Conservation (phyloP, 768 basidiomycete genomes). For the Suillus subalutaceus region DNA sequence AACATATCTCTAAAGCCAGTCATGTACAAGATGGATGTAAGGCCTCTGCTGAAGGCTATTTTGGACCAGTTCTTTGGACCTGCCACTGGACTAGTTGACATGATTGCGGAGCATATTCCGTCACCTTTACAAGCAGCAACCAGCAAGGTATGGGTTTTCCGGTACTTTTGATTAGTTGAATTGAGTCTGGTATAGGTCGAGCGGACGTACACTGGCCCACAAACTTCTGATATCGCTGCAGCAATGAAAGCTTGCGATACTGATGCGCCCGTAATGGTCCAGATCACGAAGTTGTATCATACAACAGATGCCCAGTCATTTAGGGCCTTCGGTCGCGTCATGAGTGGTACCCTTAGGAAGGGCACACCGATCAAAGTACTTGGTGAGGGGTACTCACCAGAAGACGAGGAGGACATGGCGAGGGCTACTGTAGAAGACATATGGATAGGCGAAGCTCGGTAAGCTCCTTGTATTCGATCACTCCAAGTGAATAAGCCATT, state of each 20-base stretch:
- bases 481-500: constrained; percentile 1
- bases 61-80: constrained; percentile 96
- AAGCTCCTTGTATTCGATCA: constrained; percentile 21
- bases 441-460: constrained; percentile 93
- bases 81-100: constrained; percentile 86
- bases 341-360: constrained; percentile 87
- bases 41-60: constrained; percentile 91
- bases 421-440: constrained; percentile 81
- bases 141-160: constrained; percentile 52
- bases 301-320: constrained; percentile 97
- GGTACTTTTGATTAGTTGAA: neutral
- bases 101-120: constrained; percentile 89
- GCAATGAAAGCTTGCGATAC: constrained; percentile 85
- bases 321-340: constrained; percentile 91
- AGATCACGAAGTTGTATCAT: constrained; percentile 93
- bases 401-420: constrained; percentile 99
- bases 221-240: constrained; percentile 74
- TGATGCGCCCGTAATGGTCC: constrained; percentile 89
- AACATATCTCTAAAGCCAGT: constrained; percentile 88
- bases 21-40: constrained; percentile 98
- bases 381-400: constrained; percentile 97
- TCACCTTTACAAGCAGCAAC: constrained; percentile 66
- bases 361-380: constrained; percentile 92
- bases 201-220: constrained; percentile 85
- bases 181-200: constrained; percentile 55